phyloP scores from a whole-genome alignment of 345 rosid species.

The Eucalyptus fibrosa region DNA sequence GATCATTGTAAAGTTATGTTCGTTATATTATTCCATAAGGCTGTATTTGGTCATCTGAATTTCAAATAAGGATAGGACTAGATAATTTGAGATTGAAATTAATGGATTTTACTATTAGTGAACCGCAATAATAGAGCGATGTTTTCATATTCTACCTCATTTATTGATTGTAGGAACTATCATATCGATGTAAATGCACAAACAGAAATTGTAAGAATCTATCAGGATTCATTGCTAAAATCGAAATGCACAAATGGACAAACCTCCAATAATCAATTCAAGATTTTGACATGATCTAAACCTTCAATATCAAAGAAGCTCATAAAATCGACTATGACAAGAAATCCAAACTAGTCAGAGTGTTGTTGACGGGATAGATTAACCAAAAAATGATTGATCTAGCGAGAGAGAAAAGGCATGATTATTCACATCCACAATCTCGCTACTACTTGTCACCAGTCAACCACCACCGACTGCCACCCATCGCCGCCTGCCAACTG shows the following conservation, averaged over 20 bases:
- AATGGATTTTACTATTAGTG: not conserved
- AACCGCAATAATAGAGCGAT: not conserved
- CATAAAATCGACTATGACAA: not conserved
- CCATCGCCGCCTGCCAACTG: accelerated
- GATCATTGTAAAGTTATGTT: not conserved
- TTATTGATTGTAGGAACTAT: not conserved
- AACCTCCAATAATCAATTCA: not conserved
- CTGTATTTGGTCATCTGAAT: not conserved
- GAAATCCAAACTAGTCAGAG: not conserved
- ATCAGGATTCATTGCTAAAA: not conserved
- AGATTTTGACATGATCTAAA: not conserved
- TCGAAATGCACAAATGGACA: not conserved
- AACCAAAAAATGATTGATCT: not conserved
- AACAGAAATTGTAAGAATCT: not conserved
- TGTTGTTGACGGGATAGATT: not conserved
- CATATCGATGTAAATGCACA: not conserved
- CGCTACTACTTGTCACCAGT: too few species aligned
- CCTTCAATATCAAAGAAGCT: not conserved
- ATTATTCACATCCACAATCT: not conserved
- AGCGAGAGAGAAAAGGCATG: not conserved
- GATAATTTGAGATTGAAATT: not conserved
- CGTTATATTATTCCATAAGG: not conserved
- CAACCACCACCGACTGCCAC: too few species aligned
- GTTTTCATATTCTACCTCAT: not conserved
- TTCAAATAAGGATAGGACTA: not conserved